A percentile compares a stretch with the other conserved stretches of the same genome.
Evolutionary conservation across 2,329 filamentous ascomycete species (phyloP).

Genomic region (Pezicula carpinea): DNA sequence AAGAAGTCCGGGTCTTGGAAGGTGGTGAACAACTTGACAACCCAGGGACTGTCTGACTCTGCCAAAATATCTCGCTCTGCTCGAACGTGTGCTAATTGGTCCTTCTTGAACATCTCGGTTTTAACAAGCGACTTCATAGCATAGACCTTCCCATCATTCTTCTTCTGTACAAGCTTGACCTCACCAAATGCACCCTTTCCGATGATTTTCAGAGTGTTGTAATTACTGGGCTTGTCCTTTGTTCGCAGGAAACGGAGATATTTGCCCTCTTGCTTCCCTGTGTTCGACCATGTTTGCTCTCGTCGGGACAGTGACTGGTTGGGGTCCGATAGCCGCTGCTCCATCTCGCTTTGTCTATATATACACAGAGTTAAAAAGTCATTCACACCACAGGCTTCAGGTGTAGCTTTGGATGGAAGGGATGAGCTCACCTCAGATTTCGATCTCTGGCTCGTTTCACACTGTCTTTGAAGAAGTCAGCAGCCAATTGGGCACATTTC

Average conservation of each 20-base stretch:
- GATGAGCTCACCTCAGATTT: constrained; percentile 72
- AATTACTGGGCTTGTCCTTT: constrained; percentile 90
- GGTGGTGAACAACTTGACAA: constrained; percentile 96
- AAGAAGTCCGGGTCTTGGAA: constrained; percentile 96
- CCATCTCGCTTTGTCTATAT: constrained; percentile 81
- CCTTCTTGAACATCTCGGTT: constrained; percentile 99
- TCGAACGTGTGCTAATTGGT: constrained; percentile 94
- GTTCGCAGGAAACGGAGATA: constrained; percentile 93
- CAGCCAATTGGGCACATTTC: constrained; percentile 65
- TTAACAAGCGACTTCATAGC: constrained; percentile 98
- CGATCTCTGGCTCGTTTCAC: constrained; percentile 93
- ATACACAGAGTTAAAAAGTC: constrained; percentile 15
- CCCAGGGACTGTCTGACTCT: constrained; percentile 99
- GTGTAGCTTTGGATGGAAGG: not conserved
- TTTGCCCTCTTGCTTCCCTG: constrained; percentile 83
- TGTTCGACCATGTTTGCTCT: constrained; percentile 77
- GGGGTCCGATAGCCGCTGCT: constrained; percentile 76
- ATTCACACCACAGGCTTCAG: constrained; percentile 11
- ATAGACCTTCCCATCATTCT: constrained; percentile 93
- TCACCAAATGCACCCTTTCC: constrained; percentile 98
- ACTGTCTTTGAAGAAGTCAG: constrained; percentile 97
- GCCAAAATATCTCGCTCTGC: constrained; percentile 96
- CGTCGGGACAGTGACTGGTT: constrained; percentile 71
- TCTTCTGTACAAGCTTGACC: constrained; percentile 95
- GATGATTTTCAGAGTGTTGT: constrained; percentile 94